These are phyloP conservation scores for Pichia sporocuriosa DNA, from an alignment of 805 yeast species.

Conservation along the genomic window DNA sequence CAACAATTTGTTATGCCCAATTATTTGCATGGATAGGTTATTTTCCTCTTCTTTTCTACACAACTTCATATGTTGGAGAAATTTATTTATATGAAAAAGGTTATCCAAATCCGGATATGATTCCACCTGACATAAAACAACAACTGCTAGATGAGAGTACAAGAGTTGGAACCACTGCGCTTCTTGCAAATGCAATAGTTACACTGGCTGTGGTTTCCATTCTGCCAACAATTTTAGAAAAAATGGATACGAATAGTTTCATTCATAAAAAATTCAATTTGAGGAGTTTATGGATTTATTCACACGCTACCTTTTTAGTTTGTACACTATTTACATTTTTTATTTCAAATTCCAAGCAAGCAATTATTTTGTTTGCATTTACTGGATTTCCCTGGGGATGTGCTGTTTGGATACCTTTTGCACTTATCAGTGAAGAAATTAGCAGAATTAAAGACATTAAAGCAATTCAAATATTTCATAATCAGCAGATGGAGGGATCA, in stretches of 20 bases:
- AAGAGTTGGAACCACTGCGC: constrained; percentile 45
- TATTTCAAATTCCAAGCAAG: constrained; percentile 34
- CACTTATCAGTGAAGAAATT: constrained; percentile 51
- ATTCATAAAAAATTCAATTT: constrained; percentile 20
- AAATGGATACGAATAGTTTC: not conserved
- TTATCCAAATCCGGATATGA: constrained; percentile 31
- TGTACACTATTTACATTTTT: constrained; percentile 44
- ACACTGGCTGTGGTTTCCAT: constrained; percentile 39
- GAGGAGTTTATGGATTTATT: constrained; percentile 40
- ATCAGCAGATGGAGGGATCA: constrained; percentile 11
- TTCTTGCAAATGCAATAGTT: constrained; percentile 42
- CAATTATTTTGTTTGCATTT: constrained; percentile 43
- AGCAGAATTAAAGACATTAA: constrained; percentile 45
- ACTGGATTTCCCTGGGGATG: constrained; percentile 61
- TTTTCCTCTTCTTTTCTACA: constrained; percentile 58
- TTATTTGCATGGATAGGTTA: constrained; percentile 66
- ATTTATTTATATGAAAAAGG: constrained; percentile 40
- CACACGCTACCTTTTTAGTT: constrained; percentile 44
- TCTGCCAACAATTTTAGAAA: constrained; percentile 36
- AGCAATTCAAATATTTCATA: constrained; percentile 23
- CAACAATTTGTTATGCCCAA: constrained; percentile 47
- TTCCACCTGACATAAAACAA: constrained; percentile 34
- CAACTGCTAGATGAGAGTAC: constrained; percentile 39
- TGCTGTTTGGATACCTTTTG: constrained; percentile 64
- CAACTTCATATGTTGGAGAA: constrained; percentile 61